Evolutionary conservation across 306 rosid species (phyloP).

Genomic region (Vigna nakashimae): DNA sequence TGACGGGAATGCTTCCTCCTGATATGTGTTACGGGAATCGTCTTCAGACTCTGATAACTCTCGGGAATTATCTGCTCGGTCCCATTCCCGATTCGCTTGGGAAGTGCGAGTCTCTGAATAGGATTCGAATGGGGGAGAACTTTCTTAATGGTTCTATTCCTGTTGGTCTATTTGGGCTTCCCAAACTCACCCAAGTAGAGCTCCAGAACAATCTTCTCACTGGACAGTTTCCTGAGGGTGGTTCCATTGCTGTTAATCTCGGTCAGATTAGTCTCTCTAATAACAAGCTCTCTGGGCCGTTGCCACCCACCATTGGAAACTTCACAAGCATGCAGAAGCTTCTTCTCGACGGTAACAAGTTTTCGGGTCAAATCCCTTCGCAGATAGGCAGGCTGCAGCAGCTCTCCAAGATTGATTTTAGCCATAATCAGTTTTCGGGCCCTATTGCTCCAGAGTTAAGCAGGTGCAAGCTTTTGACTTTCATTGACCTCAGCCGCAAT

Average conservation of each 20-base stretch:
- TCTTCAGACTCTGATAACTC: slow-evolving; percentile 81
- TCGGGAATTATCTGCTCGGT: slow-evolving; percentile 79
- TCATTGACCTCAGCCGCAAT: slow-evolving; percentile 86
- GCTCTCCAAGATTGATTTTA: slow-evolving; percentile 85
- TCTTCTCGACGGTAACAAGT: slow-evolving; percentile 78
- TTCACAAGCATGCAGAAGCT: slow-evolving; percentile 94
- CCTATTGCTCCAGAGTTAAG: slow-evolving; percentile 74
- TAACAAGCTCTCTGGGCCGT: slow-evolving; percentile 74
- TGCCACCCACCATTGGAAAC: slow-evolving; percentile 87
- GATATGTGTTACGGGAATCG: slow-evolving; percentile 73
- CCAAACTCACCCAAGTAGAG: slow-evolving; percentile 80
- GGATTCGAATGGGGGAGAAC: slow-evolving; percentile 92
- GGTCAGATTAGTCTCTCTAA: slow-evolving; percentile 89
- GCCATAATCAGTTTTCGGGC: slow-evolving; percentile 78
- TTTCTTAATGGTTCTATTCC: slow-evolving; percentile 91
- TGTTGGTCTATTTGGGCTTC: slow-evolving; percentile 76
- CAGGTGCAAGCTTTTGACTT: slow-evolving; percentile 80
- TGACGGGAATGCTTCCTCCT: slow-evolving; percentile 82
- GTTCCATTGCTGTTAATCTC: slow-evolving; percentile 57
- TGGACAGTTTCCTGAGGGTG: slow-evolving; percentile 70
- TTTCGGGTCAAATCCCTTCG: slow-evolving; percentile 80
- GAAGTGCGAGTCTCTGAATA: slow-evolving; percentile 65
- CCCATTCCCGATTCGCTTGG: slow-evolving; percentile 92
- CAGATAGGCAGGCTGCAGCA: slow-evolving; percentile 85
- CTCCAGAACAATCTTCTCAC: slow-evolving; percentile 77